Base-by-base conservation (phyloP, 306 rosid species). In the Vachellia collinsii region DNA sequence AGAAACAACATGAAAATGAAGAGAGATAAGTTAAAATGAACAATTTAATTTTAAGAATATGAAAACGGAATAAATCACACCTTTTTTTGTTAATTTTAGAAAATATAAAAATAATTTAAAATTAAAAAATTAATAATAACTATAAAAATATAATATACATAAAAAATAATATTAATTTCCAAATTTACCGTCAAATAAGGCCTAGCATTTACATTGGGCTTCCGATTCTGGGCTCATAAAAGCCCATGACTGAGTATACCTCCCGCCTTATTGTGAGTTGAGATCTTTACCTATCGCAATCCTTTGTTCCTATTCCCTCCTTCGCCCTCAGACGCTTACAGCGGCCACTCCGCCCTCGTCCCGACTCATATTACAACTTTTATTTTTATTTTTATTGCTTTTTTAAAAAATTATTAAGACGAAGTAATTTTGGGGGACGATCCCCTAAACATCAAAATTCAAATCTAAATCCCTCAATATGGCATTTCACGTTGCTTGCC, bases 401-500 rank as follows among this genome's bases (percentile, higher is more conserved):
- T 53, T 38, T 51, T 16, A 37, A 65, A 65, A 13, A 41, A 44
- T 44, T 44, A 19, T 61, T 61, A 61, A 11, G 48, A 12, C 9
- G 59, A 74, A 74, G 78, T 74, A 54, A 61, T 76, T 76, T 76
- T 76, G 16, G 79, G 66, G 70, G 79, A 56, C 56, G 79, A 76
- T 76, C 73, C 79, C 79, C 79, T 76, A 61, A 75, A 76, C 79
- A 59, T 75, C 56, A 87, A 87, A 72, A 89, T 87, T 88, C 62
- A 80, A 89, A 83, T 77, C 83, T 75, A 47, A 72, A 83, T 82
- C 75, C 75, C 83, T 80, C 91, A 83, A 87, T 78, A 91, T 91
- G 94, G 94, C 94, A 83, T 91, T 91, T 91, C 94, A 91, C 88
- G 94, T 88, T 74, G 94, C 90, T 84, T 91, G 94, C 88, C 92